Evolutionary conservation across 2,329 filamentous ascomycete species (phyloP).

Genomic region (Talaromyces sp.): DNA sequence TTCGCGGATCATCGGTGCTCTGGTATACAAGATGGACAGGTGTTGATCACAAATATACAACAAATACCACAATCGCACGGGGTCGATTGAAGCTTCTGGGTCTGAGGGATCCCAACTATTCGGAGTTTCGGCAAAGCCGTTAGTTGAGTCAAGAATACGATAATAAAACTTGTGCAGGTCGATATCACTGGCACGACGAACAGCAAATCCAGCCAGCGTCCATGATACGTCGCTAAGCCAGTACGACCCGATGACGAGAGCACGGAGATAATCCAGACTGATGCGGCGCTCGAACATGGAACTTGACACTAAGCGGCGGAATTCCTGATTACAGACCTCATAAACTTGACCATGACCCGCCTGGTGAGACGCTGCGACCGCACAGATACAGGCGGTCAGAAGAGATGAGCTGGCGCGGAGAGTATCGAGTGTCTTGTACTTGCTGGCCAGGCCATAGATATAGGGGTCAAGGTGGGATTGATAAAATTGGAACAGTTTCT

Average conservation of each 20-base stretch:
- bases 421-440: slow-evolving; percentile 34
- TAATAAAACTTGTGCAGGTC: slow-evolving; percentile 18
- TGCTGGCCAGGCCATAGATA: slow-evolving; percentile 41
- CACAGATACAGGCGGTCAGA: slow-evolving; percentile 41
- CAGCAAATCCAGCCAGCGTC: slow-evolving; percentile 29
- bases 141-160: slow-evolving; percentile 35
- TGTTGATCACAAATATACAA: slow-evolving; percentile 34
- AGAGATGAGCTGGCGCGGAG: slow-evolving; percentile 38
- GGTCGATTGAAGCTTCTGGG: slow-evolving; percentile 21
- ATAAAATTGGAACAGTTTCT: slow-evolving; percentile 39
- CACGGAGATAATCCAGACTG: slow-evolving; percentile 42
- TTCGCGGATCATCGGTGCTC: slow-evolving; percentile 29
- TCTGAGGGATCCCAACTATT: slow-evolving; percentile 12
- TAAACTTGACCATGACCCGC: slow-evolving; percentile 21
- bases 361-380: slow-evolving; percentile 46
- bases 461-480: slow-evolving; percentile 43
- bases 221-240: slow-evolving; percentile 48
- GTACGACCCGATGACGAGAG: slow-evolving; percentile 47
- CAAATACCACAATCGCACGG: slow-evolving; percentile 30
- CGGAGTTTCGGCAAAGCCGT: slow-evolving; percentile 6
- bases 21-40: slow-evolving; percentile 31
- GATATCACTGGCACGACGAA: slow-evolving; percentile 26
- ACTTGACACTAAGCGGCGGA: slow-evolving; percentile 40
- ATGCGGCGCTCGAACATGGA: slow-evolving; percentile 44
- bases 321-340: slow-evolving; percentile 41